These are phyloP conservation scores for Meira miltonrushii DNA, from an alignment of 1,284 basidiomycete genomes.

Conservation along the genomic window DNA sequence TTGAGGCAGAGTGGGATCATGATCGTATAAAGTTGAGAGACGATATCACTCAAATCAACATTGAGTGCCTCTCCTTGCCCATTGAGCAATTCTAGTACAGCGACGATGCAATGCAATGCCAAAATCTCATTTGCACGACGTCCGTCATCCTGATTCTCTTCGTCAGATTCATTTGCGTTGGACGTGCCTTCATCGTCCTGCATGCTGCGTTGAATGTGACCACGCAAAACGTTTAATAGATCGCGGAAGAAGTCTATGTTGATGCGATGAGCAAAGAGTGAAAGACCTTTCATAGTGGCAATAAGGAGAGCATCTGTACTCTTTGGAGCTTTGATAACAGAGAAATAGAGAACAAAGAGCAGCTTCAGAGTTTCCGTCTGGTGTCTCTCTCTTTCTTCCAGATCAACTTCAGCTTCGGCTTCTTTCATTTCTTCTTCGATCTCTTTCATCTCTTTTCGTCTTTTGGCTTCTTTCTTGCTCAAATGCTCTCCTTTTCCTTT, in stretches of 20 bases:
- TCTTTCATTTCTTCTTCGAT: conserved; percentile 51
- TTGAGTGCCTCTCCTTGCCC: conserved; percentile 98
- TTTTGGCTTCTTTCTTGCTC: conserved; percentile 48
- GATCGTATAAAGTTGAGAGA: conserved; percentile 67
- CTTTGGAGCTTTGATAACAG: conserved; percentile 77
- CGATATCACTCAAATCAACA: conserved; percentile 86
- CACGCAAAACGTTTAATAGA: conserved; percentile 78
- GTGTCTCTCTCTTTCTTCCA: conserved; percentile 76
- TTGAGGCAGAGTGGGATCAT: conserved; percentile 57
- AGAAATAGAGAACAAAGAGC: conserved; percentile 94
- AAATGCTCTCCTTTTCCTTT: conserved; percentile 43
- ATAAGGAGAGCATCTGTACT: conserved; percentile 76
- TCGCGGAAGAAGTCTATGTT: conserved; percentile 99
- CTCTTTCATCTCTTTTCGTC: conserved; percentile 32
- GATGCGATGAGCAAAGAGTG: conserved; percentile 89
- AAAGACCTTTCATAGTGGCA: conserved; percentile 82
- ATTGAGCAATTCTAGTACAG: conserved; percentile 89
- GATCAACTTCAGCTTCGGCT: conserved; percentile 88
- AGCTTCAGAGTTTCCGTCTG: conserved; percentile 98
- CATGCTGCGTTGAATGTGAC: conserved; percentile 61
- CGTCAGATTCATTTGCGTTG: background rate
- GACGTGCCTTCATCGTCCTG: background rate
- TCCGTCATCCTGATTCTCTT: conserved; percentile 2
- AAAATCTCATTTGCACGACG: background rate
- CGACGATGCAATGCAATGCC: conserved; percentile 75